Base-by-base conservation (phyloP, 805 yeast species). In the Dipodascus geniculatus region DNA sequence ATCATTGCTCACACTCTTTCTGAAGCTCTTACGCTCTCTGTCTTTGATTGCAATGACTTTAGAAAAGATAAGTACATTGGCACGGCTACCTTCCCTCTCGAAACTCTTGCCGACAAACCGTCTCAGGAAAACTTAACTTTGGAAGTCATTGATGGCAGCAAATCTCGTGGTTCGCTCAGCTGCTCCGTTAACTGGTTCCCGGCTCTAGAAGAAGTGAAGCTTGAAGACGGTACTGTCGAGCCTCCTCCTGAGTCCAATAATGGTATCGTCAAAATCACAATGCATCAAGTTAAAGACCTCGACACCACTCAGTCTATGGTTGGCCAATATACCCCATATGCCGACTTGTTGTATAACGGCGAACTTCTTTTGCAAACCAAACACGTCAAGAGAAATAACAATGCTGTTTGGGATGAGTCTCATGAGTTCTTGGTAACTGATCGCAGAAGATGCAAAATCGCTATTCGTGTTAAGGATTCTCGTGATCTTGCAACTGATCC, bases 181-280 rank as follows among this genome's bases (percentile, higher is more conserved):
- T 87, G 82, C 65, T 88, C 85, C 57, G 74, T 86, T 61, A 80
- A 80, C 58, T 86, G 77, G 72, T 81, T 82, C 76, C 93, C 95
- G 44, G 83, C 93, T 14, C 70, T 88, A 56, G 67, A 67, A 61
- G 73, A 73, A 22, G 59, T 57, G 54, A 63, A 63, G n/a, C 75
- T 78, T 55, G 83, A 87, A 2, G 96, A 88, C 68, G 96, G 96
- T 51, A 83, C 90, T 1, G 74, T 78, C 53, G 83, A 81, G 59
- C 88, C 95, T 49, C 86, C 95, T 48, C 96, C 96, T 48, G 96
- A 88, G 59, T 79, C 87, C 66, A 91, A 91, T 70, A 88, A 97
- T 16, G 99, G 99, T 76, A 82, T 95, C 61, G 80, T 84, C 20
- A 76, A 82, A 62, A 70, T 91, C 60, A 84, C 82, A 56, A 68